A percentile compares a stretch with the other conserved stretches of the same genome.
phyloP scores from a whole-genome alignment of 257 asterid genomes.

The Thymus mandschuricus region DNA sequence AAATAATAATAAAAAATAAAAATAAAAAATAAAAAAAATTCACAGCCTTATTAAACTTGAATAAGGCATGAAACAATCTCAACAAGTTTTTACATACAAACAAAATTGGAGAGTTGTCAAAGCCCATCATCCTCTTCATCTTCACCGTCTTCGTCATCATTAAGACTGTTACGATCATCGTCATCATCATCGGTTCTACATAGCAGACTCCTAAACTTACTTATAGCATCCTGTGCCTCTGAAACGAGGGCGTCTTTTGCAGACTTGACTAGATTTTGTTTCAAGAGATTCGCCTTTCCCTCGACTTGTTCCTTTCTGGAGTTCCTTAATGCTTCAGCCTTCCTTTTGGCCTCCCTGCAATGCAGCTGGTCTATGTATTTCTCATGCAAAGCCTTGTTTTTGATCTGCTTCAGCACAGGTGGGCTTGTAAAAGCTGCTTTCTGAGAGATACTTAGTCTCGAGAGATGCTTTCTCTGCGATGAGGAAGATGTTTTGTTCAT shows the following conservation, averaged over 20 bases:
- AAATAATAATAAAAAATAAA: too few relatives aligned
- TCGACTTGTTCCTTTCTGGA: constrained; percentile 33
- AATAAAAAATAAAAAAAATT: too few relatives aligned
- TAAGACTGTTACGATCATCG: constrained; percentile 21
- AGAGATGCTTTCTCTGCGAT: constrained; percentile 44
- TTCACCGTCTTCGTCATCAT: constrained; percentile 16
- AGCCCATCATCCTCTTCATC: constrained; percentile 40
- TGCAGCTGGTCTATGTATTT: constrained; percentile 85
- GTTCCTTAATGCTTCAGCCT: constrained; percentile 57
- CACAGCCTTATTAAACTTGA: too few relatives aligned
- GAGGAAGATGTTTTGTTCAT: constrained; percentile 44
- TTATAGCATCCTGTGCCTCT: constrained; percentile 64
- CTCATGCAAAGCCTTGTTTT: constrained; percentile 82
- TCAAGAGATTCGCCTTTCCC: constrained; percentile 26
- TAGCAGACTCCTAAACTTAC: constrained; percentile 46
- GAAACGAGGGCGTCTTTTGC: constrained; percentile 67
- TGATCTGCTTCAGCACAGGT: constrained; percentile 76
- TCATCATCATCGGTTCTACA: constrained; percentile 27
- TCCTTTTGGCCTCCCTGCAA: constrained; percentile 80
- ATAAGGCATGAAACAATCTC: not conserved
- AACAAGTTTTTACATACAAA: constrained; percentile 24
- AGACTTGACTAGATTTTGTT: constrained; percentile 46
- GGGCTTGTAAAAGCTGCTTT: constrained; percentile 62
- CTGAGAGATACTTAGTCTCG: constrained; percentile 38
- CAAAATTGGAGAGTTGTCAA: constrained; percentile 1